phyloP scores from a whole-genome alignment of 1,284 basidiomycete species.

The Moesziomyces sp. region DNA sequence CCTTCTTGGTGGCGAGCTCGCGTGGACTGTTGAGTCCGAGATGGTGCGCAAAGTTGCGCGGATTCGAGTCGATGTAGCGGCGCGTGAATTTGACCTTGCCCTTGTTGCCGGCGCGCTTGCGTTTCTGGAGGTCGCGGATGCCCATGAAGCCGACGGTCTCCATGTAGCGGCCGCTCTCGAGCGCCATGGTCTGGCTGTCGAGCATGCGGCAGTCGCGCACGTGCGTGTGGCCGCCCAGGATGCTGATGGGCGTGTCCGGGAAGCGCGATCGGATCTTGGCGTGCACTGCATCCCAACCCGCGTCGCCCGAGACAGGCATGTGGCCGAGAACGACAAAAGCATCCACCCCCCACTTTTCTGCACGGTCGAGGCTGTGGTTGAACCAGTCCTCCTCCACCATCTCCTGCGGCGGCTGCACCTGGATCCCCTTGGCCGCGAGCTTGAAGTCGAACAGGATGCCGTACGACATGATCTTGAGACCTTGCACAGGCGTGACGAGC shows the following conservation, averaged over 20 bases:
- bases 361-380: slow-evolving; percentile 50
- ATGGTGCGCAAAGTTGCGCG: slow-evolving; percentile 65
- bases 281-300: slow-evolving; percentile 58
- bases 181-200: slow-evolving; percentile 57
- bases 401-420: slow-evolving; percentile 53
- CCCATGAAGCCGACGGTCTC: slow-evolving; percentile 54
- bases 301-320: slow-evolving; percentile 62
- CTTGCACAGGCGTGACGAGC: slow-evolving; percentile 50
- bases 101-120: slow-evolving; percentile 40
- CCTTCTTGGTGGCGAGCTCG: slow-evolving; percentile 59
- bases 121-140: slow-evolving; percentile 42
- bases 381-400: slow-evolving; percentile 65
- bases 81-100: slow-evolving; percentile 67
- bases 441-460: slow-evolving; percentile 63
- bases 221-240: slow-evolving; percentile 64
- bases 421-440: slow-evolving; percentile 53
- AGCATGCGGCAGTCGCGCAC: slow-evolving; percentile 63
- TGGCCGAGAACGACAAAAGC: slow-evolving; percentile 64
- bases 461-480: slow-evolving; percentile 59
- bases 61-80: slow-evolving; percentile 71
- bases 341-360: slow-evolving; percentile 54
- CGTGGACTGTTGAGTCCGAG: slow-evolving; percentile 32
- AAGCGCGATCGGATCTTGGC: slow-evolving; percentile 59
- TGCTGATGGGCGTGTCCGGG: slow-evolving; percentile 58
- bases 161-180: slow-evolving; percentile 64